phyloP scores from a whole-genome alignment of 768 basidiomycete species.

The Trametes punicea region DNA sequence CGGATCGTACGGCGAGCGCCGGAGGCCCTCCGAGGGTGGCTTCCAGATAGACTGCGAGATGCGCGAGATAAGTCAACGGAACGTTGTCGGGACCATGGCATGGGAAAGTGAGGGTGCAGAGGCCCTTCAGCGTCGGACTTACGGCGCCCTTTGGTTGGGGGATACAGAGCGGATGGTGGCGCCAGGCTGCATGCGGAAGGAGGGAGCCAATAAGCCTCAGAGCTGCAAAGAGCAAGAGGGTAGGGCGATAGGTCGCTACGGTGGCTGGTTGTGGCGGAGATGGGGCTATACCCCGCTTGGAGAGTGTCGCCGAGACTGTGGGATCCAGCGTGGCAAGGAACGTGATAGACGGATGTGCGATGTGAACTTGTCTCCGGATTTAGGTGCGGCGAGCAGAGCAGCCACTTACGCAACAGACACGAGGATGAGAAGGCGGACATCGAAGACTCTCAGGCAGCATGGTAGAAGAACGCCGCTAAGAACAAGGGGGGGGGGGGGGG shows the following conservation, averaged over 20 bases:
- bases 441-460: background rate
- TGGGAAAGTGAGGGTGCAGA: slow-evolving; percentile 8
- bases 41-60: slow-evolving; percentile 20
- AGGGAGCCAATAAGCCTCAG: background rate
- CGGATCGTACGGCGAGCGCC: background rate
- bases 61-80: slow-evolving; percentile 15
- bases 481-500: too few relatives aligned
- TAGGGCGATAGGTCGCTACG: background rate
- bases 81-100: slow-evolving; percentile 10
- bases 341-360: background rate
- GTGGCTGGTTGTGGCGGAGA: background rate
- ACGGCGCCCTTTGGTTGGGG: background rate
- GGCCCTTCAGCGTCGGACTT: background rate
- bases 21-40: background rate
- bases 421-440: background rate
- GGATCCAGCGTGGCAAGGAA: background rate
- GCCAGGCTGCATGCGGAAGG: background rate
- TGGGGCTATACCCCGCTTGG: background rate
- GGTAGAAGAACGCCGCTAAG: background rate
- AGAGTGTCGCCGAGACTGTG: background rate
- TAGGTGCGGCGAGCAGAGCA: background rate
- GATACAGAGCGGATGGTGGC: background rate
- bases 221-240: background rate
- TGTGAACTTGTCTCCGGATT: background rate
- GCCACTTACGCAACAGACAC: background rate